phyloP scores from a whole-genome alignment of 805 yeast species.

The Cyberlindnera japonica region DNA sequence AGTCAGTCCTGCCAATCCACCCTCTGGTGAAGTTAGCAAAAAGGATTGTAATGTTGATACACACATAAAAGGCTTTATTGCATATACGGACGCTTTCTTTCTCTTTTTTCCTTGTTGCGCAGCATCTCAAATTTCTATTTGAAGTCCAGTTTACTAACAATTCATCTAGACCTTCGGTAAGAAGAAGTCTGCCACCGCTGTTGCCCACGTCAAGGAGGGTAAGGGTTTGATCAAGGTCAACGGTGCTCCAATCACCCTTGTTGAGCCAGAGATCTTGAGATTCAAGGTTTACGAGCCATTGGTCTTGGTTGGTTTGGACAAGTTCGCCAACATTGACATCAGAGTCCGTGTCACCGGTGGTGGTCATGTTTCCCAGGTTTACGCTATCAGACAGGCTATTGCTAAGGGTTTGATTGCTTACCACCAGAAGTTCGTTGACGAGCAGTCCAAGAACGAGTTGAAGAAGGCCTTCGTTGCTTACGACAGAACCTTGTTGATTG shows the following conservation, averaged over 20 bases:
- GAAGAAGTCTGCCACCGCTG: slow-evolving; percentile 99
- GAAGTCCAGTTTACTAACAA: slow-evolving; percentile 22
- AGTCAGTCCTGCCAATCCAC: no score
- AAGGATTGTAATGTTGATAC: no score
- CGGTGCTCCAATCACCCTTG: slow-evolving; percentile 99
- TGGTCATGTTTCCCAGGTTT: slow-evolving; percentile 99
- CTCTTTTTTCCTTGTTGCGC: background rate
- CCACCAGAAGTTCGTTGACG: slow-evolving; percentile 99
- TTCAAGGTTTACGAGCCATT: slow-evolving; percentile 99
- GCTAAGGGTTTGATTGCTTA: slow-evolving; percentile 99
- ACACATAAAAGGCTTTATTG: no score
- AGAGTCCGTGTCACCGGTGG: slow-evolving; percentile 99
- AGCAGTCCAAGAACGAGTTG: slow-evolving; percentile 98
- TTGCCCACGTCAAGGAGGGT: slow-evolving; percentile 99
- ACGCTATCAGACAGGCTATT: slow-evolving; percentile 99
- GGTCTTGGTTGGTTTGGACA: slow-evolving; percentile 96
- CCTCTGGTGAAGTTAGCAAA: no score
- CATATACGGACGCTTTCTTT: background rate
- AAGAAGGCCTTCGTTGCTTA: slow-evolving; percentile 96
- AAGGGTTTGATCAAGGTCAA: slow-evolving; percentile 98
- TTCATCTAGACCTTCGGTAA: slow-evolving; percentile 90
- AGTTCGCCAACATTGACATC: slow-evolving; percentile 96
- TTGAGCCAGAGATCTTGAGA: slow-evolving; percentile 98
- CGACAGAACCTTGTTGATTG: slow-evolving; percentile 99
- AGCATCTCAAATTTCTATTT: slow-evolving; percentile 13